Base-by-base conservation (phyloP, 495 filamentous ascomycete species). In the Ramalina peruviana region DNA sequence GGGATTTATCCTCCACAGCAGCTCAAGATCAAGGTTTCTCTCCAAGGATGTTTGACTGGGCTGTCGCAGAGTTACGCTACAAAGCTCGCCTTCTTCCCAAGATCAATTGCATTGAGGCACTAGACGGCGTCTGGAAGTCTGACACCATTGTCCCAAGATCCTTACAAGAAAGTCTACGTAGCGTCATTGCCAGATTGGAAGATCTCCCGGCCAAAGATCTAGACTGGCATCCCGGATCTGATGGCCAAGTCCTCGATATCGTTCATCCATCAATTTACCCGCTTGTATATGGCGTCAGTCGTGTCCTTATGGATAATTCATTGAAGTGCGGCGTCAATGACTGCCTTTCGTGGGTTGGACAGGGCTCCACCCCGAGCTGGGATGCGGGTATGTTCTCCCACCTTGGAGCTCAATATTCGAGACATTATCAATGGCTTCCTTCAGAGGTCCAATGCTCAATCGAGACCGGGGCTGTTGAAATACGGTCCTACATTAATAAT, bases 261-360 rank as follows among this genome's bases (percentile, higher is more conserved):
- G 71, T 83, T 11, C 72, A 82, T 54, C 79, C 79, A 0, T 81
- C 76, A 0, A 60, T 82, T 5, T 83, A 70, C 48, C 79, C 81
- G 3, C 53, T 83, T 1, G 50, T 77, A 3, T 79, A 76, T 47
- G 78, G 77, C 1, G 63, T 58, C 15, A 72, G 71, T 0, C 63
- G 66, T 11, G 67, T 73, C 4, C 60, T 82, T 5, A 58, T 57
- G 1, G 60, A 62, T 21, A 59, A 58, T 6, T 25, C 23, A 25
- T 3, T 4, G 4, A 54, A 50, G 3, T 62, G 75, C 12, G 60
- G 62, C 0, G 51, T 76, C 2, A 51, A 69, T n/a, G 60, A 68
- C 51, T 78, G 68, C 47, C 33, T 67, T 4, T 48, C 57, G 6
- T 52, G 54, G 27, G 61, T 62, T 25, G 71, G 74, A 6, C 48